phyloP scores from a whole-genome alignment of 2,329 filamentous ascomycete species.

The Amesomyces nigricolor region DNA sequence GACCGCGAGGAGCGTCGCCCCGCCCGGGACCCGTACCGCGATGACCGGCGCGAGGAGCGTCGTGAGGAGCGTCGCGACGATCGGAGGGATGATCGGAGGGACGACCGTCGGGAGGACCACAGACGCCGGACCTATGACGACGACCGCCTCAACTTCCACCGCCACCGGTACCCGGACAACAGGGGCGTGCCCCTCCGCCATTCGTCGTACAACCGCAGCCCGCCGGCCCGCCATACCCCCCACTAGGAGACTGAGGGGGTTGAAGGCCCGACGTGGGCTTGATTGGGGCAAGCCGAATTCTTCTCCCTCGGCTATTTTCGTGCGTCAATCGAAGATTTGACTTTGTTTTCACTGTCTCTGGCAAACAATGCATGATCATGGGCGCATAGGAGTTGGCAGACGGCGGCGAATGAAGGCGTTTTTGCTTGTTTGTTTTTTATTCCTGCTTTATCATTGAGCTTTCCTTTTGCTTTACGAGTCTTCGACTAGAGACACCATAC shows the following conservation, averaged over 20 bases:
- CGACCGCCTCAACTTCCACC: constrained; percentile 31
- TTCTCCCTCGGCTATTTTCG: background rate
- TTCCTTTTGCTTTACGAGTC: constrained; percentile 2
- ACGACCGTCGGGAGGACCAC: constrained; percentile 27
- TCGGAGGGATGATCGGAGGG: constrained; percentile 20
- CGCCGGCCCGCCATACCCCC: constrained; percentile 28
- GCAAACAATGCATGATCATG: constrained; percentile 17
- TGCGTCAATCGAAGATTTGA: background rate
- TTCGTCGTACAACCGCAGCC: constrained; percentile 26
- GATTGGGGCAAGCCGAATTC: background rate
- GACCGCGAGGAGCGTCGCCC: constrained; percentile 32
- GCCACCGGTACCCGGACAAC: constrained; percentile 28
- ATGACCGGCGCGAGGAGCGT: constrained; percentile 31
- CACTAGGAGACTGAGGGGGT: constrained; percentile 21
- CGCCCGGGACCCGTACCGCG: constrained; percentile 26
- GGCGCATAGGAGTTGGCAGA: constrained; percentile 19
- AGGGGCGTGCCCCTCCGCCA: constrained; percentile 26
- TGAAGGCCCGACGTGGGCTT: background rate
- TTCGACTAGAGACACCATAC: constrained; percentile 6
- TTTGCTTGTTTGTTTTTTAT: constrained; percentile 1
- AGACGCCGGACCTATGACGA: constrained; percentile 30
- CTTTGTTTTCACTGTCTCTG: background rate
- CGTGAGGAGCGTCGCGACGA: constrained; percentile 27
- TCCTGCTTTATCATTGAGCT: too few relatives aligned
- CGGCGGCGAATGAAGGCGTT: background rate